Percentiles rank a stretch among this genome's conserved stretches.
phyloP scores from a whole-genome alignment of 495 filamentous ascomycete genomes.

The Daldinia vernicosa region DNA sequence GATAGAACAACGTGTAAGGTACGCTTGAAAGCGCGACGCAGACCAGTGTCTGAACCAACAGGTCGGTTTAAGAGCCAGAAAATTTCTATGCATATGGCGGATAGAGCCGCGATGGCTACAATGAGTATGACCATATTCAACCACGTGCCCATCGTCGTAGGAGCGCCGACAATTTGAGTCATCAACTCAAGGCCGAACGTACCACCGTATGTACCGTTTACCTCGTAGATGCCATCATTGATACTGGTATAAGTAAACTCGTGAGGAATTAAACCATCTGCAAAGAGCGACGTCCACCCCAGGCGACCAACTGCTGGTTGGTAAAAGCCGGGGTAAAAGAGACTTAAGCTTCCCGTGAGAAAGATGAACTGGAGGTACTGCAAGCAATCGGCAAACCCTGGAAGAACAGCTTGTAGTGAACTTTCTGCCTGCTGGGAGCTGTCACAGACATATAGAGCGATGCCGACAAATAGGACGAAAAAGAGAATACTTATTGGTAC shows the following conservation, averaged over 20 bases:
- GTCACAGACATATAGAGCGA: neutral
- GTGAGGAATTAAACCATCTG: neutral
- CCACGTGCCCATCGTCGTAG: conserved; percentile 28
- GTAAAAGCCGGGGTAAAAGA: conserved; percentile 80
- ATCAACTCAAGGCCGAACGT: conserved; percentile 35
- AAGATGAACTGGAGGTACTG: conserved; percentile 84
- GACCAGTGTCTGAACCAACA: conserved; percentile 8
- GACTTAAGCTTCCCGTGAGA: conserved; percentile 71
- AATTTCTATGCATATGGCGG: neutral
- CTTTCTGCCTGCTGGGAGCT: neutral
- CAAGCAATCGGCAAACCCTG: conserved; percentile 58
- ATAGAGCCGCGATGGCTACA: neutral
- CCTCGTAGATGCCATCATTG: conserved; percentile 31
- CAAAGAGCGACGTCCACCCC: neutral
- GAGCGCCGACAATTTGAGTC: conserved; percentile 32
- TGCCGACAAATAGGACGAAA: neutral
- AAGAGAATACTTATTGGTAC: neutral
- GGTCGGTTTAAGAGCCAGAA: neutral
- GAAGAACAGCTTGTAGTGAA: conserved; percentile 16
- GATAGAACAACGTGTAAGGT: conserved; percentile 71
- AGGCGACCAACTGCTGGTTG: neutral
- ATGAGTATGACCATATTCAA: conserved; percentile 33
- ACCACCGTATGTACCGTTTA: conserved; percentile 31
- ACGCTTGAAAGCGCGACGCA: conserved; percentile 10
- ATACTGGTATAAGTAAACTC: conserved; percentile 55